These are phyloP conservation scores for Penicillium sp. DNA, from an alignment of 2,329 filamentous ascomycete genomes.

Conservation along the genomic window DNA sequence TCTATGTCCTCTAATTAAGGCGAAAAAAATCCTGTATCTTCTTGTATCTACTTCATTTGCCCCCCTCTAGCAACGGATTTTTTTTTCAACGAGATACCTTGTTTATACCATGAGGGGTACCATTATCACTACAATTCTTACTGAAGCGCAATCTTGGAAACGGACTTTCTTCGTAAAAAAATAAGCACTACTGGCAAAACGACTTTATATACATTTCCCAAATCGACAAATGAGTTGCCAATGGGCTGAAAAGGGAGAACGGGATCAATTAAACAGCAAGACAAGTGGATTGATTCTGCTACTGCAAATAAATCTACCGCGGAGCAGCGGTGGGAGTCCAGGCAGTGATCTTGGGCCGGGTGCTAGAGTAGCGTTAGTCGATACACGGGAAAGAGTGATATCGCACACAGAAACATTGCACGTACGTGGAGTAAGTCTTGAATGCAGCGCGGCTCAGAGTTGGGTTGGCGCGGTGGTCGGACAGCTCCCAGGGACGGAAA, in stretches of 20 bases:
- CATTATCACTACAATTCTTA: constrained; percentile 4
- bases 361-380: constrained; percentile 22
- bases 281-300: constrained; percentile 21
- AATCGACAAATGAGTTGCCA: constrained; percentile 5
- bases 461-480: constrained; percentile 69
- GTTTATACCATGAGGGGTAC: constrained; percentile 18
- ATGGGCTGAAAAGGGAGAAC: constrained; percentile 7
- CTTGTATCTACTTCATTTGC: constrained; percentile 24
- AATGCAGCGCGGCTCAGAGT: constrained; percentile 77
- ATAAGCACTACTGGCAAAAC: constrained; percentile 27
- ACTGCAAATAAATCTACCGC: constrained; percentile 29
- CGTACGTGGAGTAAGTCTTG: constrained; percentile 94
- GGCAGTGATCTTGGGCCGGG: constrained; percentile 36
- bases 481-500: constrained; percentile 72
- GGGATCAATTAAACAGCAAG: constrained; percentile 10
- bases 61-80: constrained; percentile 6
- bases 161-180: constrained; percentile 19
- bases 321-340: constrained; percentile 40
- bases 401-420: constrained; percentile 27
- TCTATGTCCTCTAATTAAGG: constrained; percentile 59
- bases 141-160: constrained; percentile 17
- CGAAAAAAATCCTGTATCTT: constrained; percentile 16
- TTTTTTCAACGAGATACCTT: constrained; percentile 29
- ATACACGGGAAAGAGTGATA: not conserved
- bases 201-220: constrained; percentile 40